Base-by-base conservation (phyloP, 1,284 basidiomycete species). In the Rhodotorula mucilaginosa region DNA sequence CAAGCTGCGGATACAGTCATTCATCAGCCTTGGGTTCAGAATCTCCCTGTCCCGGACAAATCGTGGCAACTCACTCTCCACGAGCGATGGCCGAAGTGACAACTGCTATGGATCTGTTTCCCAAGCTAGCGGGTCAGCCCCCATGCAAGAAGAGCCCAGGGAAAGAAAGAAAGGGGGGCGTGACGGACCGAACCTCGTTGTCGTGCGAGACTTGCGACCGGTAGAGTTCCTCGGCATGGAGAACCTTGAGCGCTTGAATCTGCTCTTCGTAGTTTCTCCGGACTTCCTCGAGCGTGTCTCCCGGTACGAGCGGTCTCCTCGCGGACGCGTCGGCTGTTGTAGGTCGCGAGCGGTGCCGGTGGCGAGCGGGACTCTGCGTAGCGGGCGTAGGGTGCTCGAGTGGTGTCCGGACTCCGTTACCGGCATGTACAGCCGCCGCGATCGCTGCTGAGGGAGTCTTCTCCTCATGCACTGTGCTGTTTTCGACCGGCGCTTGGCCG, bases 51-150 rank as follows among this genome's bases (percentile, higher is more conserved):
- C 29, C 54, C 15, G 54, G n/a, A 8, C n/a, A 12, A 3, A 3
- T 26, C 15, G 6, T 2, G 26, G 10, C 44, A 21, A 67, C 74
- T 51, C 31, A 76, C 75, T 76, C 75, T 60, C 75, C 75, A 18
- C 73, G 70, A 6, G 75, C 73, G 58, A 76, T 76, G 19, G 75
- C 75, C 1, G 75, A 72, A 5, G 75, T 74, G 31, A 76, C 75
- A 26, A 74, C 67, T 0, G 75, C 75, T 48, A 76, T 76, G 19
- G 75, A 72, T 12, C 75, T 75, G 69, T 13, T 16, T 16, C 13
- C 26, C 3, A 15, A 19, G 8, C n/a, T 7, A 2, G 39, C 29
- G 44, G 15, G n/a, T 60, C 44, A 31, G 61, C 4, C 7, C 29
- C n/a, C 44, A 3, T 48, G 12, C 6, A 48, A 4, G 23, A 13